Evolutionary conservation across 768 basidiomycete genomes (phyloP).

Genomic region (Neoboletus subvelutipes): DNA sequence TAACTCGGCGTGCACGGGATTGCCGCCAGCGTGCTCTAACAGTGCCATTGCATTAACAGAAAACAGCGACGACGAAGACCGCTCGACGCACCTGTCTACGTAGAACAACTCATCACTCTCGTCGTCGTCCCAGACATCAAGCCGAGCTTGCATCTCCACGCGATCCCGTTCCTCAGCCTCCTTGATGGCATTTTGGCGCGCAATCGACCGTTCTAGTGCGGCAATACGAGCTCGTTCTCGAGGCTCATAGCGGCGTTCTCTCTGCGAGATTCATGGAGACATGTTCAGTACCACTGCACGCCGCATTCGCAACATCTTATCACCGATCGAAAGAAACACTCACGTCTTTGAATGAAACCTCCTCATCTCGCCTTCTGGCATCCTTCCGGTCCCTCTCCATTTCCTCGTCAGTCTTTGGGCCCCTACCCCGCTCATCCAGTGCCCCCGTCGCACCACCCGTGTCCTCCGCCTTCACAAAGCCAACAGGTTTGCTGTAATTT

Average conservation of each 20-base stretch:
- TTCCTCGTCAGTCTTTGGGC: constrained; percentile 81
- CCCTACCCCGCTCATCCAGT: constrained; percentile 37
- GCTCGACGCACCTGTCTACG: constrained; percentile 69
- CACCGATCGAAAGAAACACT: constrained; percentile 33
- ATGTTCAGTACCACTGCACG: neutral
- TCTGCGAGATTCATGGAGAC: constrained; percentile 42
- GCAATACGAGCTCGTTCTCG: constrained; percentile 82
- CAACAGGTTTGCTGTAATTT: constrained; percentile 74
- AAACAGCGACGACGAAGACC: neutral
- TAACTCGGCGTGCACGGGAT: constrained; percentile 64
- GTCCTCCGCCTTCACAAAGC: constrained; percentile 76
- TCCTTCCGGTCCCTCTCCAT: constrained; percentile 81
- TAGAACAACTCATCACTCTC: constrained; percentile 93
- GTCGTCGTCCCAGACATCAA: constrained; percentile 92
- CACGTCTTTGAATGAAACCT: constrained; percentile 84
- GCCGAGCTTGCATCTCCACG: constrained; percentile 72
- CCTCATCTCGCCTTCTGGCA: constrained; percentile 72
- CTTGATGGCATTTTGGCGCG: constrained; percentile 65
- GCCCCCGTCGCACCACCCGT: constrained; percentile 37
- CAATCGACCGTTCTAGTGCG: constrained; percentile 71
- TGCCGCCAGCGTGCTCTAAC: constrained; percentile 83
- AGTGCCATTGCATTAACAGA: neutral
- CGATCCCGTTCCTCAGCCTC: constrained; percentile 81
- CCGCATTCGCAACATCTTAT: neutral
- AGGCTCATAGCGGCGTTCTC: constrained; percentile 91